Base-by-base conservation (phyloP, 306 rosid genomes). In the Ormosia emarginata region DNA sequence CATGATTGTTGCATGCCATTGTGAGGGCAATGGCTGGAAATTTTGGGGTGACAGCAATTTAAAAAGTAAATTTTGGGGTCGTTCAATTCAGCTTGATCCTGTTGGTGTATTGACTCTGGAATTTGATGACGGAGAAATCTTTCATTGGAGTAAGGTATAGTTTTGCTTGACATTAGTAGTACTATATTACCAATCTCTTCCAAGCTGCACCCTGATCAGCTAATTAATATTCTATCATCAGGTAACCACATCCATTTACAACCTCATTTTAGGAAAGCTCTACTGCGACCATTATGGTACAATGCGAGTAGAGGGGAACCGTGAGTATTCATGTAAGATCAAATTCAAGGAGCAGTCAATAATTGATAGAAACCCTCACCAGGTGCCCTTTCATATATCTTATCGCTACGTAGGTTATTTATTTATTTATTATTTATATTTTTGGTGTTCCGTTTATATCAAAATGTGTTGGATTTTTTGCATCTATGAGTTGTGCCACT, bases 241-340 rank as follows among this genome's bases (percentile, higher is more conserved):
- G 99, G 99, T 95, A 62, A 95, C 99, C 4, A 92, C 99, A 46
- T 95, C 99, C 77, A 90, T 95, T 84, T 93, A 93, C 93, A 93
- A 95, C 92, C 96, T 95, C 78, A 95, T 95, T 82, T 80, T 95
- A 81, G 99, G 99, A 72, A 95, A 95, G 90, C 88, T 91, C 56
- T 95, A 95, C 76, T 93, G 96, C n/a, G 99, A 93, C 53, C 98
- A 95, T 88, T 95, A 95, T 55, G 99, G 99, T 85, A 92, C 97
- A 3, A 95, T 93, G 99, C 81, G 93, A 14, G 74, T 92, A 72
- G 86, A 93, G 59, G 98, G 97, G 30, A 88, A 87, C 81, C 90
- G 75, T 24, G 96, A 91, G 7, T 81, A 86, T 82, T 86, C 89
- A 11, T 93, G 98, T 53, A 93, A 85, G 85, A 88, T 95, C 33